A percentile compares a stretch with the other conserved stretches of the same genome.
Conservation (phyloP, 2,329 filamentous ascomycete genomes). For the Epichloe glyceriae region DNA sequence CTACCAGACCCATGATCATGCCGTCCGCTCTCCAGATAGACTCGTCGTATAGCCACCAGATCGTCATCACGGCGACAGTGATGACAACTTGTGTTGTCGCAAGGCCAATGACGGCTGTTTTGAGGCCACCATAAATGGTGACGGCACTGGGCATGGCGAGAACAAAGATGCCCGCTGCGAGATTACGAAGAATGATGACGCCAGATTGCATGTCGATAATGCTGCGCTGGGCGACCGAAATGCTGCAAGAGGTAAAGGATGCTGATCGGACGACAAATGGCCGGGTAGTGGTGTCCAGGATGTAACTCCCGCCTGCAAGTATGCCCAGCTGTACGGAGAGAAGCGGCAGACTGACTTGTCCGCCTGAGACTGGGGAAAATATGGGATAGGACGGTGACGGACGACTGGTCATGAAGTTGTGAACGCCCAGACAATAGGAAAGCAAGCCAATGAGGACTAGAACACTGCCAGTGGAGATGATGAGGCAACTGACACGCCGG, state of each 20-base stretch:
- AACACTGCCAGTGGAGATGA: constrained; percentile 23
- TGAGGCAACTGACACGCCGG: constrained; percentile 18
- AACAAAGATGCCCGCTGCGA: constrained; percentile 30
- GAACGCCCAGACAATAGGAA: constrained; percentile 27
- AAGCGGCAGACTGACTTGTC: constrained; percentile 23
- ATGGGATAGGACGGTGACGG: constrained; percentile 11
- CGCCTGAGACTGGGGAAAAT: constrained; percentile 16
- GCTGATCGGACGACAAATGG: constrained; percentile 34
- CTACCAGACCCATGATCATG: constrained; percentile 32
- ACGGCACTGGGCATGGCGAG: constrained; percentile 27
- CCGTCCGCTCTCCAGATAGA: constrained; percentile 31
- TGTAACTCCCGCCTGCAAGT: constrained; percentile 28
- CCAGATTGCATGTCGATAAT: constrained; percentile 35
- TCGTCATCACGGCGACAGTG: constrained; percentile 17
- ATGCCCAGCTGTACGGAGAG: constrained; percentile 34
- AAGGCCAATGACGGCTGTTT: constrained; percentile 26
- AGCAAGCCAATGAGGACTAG: constrained; percentile 30
- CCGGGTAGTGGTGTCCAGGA: constrained; percentile 27
- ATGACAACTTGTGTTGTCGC: constrained; percentile 28
- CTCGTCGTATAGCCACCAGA: constrained; percentile 32
- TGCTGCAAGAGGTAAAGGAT: constrained; percentile 34
- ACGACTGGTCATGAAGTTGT: constrained; percentile 19
- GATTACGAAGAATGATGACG: constrained; percentile 26
- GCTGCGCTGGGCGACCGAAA: constrained; percentile 31
- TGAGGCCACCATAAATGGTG: constrained; percentile 22